Percentiles rank a stretch among this genome's conserved stretches.
These are phyloP conservation scores for Yamadazyma scolyti DNA, from an alignment of 805 yeast genomes.

Conservation along the genomic window DNA sequence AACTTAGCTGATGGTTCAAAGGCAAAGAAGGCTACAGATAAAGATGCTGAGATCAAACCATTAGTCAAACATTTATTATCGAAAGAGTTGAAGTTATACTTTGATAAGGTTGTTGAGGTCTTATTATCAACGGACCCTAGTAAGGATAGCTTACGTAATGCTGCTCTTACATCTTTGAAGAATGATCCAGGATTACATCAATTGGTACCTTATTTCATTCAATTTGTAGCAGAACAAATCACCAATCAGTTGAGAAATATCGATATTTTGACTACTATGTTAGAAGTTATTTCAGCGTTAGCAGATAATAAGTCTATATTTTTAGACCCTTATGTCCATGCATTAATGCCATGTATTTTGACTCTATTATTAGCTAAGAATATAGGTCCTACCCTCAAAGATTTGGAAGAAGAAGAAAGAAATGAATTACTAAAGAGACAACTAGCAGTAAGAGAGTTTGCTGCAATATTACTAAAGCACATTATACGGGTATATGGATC, in stretches of 20 bases:
- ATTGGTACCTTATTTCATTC: constrained; percentile 92
- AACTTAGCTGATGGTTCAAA: constrained; percentile 10
- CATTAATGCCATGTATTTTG: constrained; percentile 92
- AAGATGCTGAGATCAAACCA: constrained; percentile 71
- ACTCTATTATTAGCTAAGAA: constrained; percentile 86
- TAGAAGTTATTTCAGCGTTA: constrained; percentile 83
- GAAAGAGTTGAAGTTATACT: constrained; percentile 88
- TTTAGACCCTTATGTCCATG: constrained; percentile 93
- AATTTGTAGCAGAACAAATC: constrained; percentile 92
- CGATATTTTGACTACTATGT: constrained; percentile 71
- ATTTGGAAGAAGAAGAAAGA: constrained; percentile 23
- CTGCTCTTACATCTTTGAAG: constrained; percentile 80
- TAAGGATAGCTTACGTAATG: constrained; percentile 59
- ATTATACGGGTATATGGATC: constrained; percentile 79
- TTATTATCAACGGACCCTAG: constrained; percentile 55
- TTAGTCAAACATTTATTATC: constrained; percentile 93
- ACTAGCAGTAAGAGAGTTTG: constrained; percentile 77
- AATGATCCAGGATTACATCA: constrained; percentile 97
- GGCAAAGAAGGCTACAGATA: constrained; percentile 17
- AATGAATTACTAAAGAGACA: constrained; percentile 31
- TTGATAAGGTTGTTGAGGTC: constrained; percentile 84
- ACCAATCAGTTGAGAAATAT: constrained; percentile 80
- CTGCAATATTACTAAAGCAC: constrained; percentile 76
- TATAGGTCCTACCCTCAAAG: constrained; percentile 56
- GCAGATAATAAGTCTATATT: constrained; percentile 80